These are phyloP conservation scores for Salix caprea DNA, from an alignment of 345 rosid genomes.

Conservation along the genomic window DNA sequence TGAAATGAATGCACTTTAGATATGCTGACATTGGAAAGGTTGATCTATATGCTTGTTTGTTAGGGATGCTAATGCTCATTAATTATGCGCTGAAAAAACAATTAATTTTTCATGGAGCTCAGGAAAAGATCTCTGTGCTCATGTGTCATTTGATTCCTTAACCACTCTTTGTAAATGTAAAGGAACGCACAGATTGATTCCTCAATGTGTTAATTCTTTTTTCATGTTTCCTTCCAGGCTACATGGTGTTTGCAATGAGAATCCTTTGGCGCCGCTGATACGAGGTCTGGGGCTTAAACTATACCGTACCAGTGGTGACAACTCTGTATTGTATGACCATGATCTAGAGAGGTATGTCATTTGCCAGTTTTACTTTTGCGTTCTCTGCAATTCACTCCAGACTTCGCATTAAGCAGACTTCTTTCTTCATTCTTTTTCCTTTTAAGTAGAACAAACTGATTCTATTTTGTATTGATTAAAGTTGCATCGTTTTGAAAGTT, in stretches of 20 bases:
- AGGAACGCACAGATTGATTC: not conserved
- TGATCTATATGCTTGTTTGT: not conserved
- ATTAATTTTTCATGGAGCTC: not conserved
- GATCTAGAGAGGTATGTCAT: constrained; percentile 77
- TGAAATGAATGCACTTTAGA: not conserved
- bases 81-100: not conserved
- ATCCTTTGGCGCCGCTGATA: constrained; percentile 85
- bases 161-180: not conserved
- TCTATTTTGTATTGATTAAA: constrained; percentile 4
- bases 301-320: constrained; percentile 85
- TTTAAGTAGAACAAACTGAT: not conserved
- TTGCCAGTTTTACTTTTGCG: constrained; percentile 1
- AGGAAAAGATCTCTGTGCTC: not conserved
- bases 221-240: constrained; percentile 43
- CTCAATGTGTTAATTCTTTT: not conserved
- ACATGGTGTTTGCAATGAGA: constrained; percentile 88
- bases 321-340: constrained; percentile 87
- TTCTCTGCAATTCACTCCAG: constrained; percentile 6
- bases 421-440: not conserved
- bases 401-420: not conserved
- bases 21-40: not conserved
- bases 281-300: constrained; percentile 64
- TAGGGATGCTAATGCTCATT: not conserved
- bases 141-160: not conserved
- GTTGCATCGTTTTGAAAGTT: not conserved